Conservation (phyloP, 805 yeast genomes). For the Ogataea neopini region DNA sequence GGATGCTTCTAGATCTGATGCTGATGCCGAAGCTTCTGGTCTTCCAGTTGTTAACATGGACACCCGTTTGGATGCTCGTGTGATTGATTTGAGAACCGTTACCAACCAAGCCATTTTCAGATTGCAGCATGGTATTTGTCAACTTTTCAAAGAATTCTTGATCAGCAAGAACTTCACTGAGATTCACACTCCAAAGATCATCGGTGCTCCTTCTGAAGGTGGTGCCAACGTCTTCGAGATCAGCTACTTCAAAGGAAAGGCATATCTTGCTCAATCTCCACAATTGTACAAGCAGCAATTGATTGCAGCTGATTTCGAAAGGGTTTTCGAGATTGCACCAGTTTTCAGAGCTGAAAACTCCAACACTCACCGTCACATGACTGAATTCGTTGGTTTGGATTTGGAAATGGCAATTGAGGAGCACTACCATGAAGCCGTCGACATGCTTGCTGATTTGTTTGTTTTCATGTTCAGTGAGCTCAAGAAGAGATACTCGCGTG, state of each 20-base stretch:
- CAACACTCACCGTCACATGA: constrained; percentile 98
- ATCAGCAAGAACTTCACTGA: constrained; percentile 70
- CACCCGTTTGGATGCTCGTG: constrained; percentile 93
- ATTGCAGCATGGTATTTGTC: constrained; percentile 87
- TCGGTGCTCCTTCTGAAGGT: constrained; percentile 97
- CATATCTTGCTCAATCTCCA: constrained; percentile 96
- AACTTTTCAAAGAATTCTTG: constrained; percentile 87
- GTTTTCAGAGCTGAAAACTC: constrained; percentile 99
- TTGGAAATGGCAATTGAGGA: constrained; percentile 98
- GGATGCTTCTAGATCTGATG: constrained; percentile 94
- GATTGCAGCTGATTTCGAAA: constrained; percentile 97
- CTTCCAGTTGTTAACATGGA: constrained; percentile 94
- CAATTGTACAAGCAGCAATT: constrained; percentile 97
- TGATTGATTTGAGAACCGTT: constrained; percentile 93
- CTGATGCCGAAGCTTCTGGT: constrained; percentile 88
- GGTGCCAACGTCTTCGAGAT: constrained; percentile 97
- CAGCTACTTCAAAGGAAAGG: constrained; percentile 87
- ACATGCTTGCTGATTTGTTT: constrained; percentile 61
- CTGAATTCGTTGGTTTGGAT: constrained; percentile 97
- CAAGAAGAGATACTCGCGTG: constrained; percentile 74
- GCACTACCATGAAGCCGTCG: constrained; percentile 90
- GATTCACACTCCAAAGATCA: constrained; percentile 93
- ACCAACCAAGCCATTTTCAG: constrained; percentile 97
- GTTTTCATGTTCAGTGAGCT: constrained; percentile 86
- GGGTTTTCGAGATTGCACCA: constrained; percentile 94